Percentiles rank a stretch among this genome's conserved stretches.
phyloP scores from a whole-genome alignment of 495 filamentous ascomycete genomes.

The Aspergillus incahuasiensis region DNA sequence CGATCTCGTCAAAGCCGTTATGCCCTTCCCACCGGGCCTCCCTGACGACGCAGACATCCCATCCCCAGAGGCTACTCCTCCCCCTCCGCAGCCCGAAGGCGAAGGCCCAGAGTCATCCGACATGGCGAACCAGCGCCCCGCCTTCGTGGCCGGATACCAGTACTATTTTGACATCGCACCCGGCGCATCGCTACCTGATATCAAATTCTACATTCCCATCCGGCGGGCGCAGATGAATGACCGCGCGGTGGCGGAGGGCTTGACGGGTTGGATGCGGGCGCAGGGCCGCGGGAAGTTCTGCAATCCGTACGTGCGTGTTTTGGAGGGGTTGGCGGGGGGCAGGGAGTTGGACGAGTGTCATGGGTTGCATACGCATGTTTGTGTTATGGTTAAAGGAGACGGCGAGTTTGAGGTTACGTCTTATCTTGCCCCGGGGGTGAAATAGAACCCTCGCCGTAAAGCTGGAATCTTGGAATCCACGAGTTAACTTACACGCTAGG shows the following conservation, averaged over 20 bases:
- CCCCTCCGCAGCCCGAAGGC: background rate
- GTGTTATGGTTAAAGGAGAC: constrained; percentile 6
- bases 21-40: constrained; percentile 13
- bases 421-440: constrained; percentile 13
- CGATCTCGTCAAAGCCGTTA: constrained; percentile 5
- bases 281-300: constrained; percentile 19
- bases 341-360: constrained; percentile 9
- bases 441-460: too few species aligned
- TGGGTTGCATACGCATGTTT: constrained; percentile 17
- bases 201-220: constrained; percentile 33
- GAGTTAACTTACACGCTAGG: too few species aligned
- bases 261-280: constrained; percentile 16
- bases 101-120: constrained; percentile 13
- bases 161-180: constrained; percentile 6
- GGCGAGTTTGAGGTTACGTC: constrained; percentile 22
- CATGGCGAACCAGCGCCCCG: constrained; percentile 14
- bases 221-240: constrained; percentile 27
- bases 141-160: background rate
- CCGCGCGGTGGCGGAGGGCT: constrained; percentile 9
- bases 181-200: constrained; percentile 15
- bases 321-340: constrained; percentile 13
- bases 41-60: constrained; percentile 2
- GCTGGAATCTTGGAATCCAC: too few species aligned
- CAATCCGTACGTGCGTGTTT: constrained; percentile 8
- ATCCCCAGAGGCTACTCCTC: background rate